These are phyloP conservation scores for Elsinoe australis DNA, from an alignment of 2,329 filamentous ascomycete genomes.

Conservation along the genomic window DNA sequence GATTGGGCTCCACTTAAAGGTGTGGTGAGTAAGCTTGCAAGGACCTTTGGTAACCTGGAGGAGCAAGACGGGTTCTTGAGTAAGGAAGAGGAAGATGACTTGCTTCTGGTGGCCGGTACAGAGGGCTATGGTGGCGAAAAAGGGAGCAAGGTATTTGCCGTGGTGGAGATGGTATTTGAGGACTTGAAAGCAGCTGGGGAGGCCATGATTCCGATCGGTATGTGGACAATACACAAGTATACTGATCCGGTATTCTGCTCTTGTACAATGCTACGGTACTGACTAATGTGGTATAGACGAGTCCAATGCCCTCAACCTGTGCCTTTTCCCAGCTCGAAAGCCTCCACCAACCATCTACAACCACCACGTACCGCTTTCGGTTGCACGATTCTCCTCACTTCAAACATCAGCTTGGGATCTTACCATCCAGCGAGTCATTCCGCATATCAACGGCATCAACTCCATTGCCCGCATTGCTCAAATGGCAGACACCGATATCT, in stretches of 20 bases:
- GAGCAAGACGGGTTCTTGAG: slow-evolving; percentile 82
- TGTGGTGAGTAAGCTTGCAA: slow-evolving; percentile 77
- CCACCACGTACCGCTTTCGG: slow-evolving; percentile 83
- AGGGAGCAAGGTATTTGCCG: slow-evolving; percentile 49
- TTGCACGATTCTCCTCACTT: slow-evolving; percentile 43
- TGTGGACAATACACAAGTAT: too few species aligned
- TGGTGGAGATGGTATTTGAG: slow-evolving; percentile 81
- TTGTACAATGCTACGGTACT: too few species aligned
- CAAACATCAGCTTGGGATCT: slow-evolving; percentile 66
- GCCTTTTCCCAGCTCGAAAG: slow-evolving; percentile 77
- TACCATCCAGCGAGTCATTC: slow-evolving; percentile 69
- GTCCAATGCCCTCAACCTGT: slow-evolving; percentile 91
- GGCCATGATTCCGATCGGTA: slow-evolving; percentile 95
- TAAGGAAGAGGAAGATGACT: slow-evolving; percentile 42
- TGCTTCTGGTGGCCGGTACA: slow-evolving; percentile 26
- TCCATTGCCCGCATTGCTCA: slow-evolving; percentile 81
- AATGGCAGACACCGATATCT: slow-evolving; percentile 76
- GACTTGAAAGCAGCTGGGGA: slow-evolving; percentile 96
- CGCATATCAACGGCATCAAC: slow-evolving; percentile 83
- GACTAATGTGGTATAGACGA: slow-evolving; percentile 53
- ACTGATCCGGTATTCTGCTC: too few species aligned
- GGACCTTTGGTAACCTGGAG: slow-evolving; percentile 81
- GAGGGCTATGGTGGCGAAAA: slow-evolving; percentile 26
- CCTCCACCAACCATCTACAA: slow-evolving; percentile 69
- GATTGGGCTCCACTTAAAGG: slow-evolving; percentile 55